These are phyloP conservation scores for Cystobasidiopsis lactophilus DNA, from an alignment of 768 basidiomycete species.

Conservation along the genomic window DNA sequence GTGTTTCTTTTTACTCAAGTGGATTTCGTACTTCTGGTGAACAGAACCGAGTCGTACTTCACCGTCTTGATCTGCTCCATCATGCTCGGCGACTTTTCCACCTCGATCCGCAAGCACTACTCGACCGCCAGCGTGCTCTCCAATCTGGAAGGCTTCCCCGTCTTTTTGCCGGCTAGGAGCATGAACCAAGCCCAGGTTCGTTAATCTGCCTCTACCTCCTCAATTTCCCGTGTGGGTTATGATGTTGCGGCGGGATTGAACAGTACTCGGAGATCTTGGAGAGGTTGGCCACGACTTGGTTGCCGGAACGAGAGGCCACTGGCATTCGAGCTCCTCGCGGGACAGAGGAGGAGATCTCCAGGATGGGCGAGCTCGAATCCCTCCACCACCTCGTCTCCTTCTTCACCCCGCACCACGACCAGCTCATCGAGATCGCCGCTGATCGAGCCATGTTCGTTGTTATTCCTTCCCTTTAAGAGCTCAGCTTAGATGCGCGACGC, in stretches of 20 bases:
- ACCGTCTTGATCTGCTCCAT: slow-evolving; percentile 50
- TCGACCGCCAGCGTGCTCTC: slow-evolving; percentile 49
- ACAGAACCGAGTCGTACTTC: slow-evolving; percentile 53
- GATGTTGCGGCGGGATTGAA: too few species aligned
- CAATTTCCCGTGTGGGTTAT: too few species aligned
- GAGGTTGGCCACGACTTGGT: slow-evolving; percentile 55
- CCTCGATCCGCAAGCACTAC: slow-evolving; percentile 41
- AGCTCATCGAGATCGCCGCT: slow-evolving; percentile 6
- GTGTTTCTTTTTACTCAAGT: too few species aligned
- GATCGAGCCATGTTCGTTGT: neutral
- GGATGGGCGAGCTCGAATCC: slow-evolving; percentile 2
- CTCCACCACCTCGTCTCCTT: slow-evolving; percentile 12
- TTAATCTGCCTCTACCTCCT: too few species aligned
- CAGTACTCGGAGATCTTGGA: slow-evolving; percentile 72
- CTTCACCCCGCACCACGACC: slow-evolving; percentile 6
- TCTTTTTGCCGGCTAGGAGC: slow-evolving; percentile 65
- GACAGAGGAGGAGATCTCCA: slow-evolving; percentile 7
- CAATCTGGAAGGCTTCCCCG: slow-evolving; percentile 65
- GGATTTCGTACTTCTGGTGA: neutral
- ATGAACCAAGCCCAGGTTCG: slow-evolving; percentile 41
- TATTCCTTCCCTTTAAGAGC: neutral
- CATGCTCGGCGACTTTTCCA: slow-evolving; percentile 52
- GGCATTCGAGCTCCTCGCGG: slow-evolving; percentile 5
- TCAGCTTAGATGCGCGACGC: neutral
- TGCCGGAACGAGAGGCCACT: slow-evolving; percentile 3